Evolutionary conservation across 2,329 filamentous ascomycete genomes (phyloP), one percentile per base, ranked within the genome.

Genomic region (Sporothrix globosa): DNA sequence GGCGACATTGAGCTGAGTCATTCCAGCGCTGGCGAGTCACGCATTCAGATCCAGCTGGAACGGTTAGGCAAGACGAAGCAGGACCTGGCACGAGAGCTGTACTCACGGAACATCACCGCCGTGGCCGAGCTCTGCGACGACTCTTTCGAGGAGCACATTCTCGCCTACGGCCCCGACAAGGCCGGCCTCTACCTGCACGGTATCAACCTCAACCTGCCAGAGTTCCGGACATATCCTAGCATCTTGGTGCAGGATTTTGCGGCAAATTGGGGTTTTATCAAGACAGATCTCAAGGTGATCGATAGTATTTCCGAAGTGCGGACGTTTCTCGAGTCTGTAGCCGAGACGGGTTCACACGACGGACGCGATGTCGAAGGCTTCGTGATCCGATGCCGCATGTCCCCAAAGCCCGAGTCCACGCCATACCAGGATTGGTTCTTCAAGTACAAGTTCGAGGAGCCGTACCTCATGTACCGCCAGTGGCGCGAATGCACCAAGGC

Each of bases 381-480:
- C 76, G 96, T 99, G 70, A 91, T 99, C 75, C 90, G 96, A 70
- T 98, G 96, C 86, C 92, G 88, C 82, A 89, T 83, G 83, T 82
- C 85, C 19, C 77, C 80, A n/a, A 80, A 88, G 39, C 82, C 83
- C 0, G 81, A 80, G 0, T 78, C 79, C 17, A 79, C 79, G 1
- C 86, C 87, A 0, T 96, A 90, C 78, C 82, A 87, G n/a, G 94
- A 99, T 79, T 99, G 96, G 96, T 99, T 99, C 81, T 99, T 99
- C 89, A 99, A 99, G 81, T 99, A 94, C 87, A 99, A 99, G 82
- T 99, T 99, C 72, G 96, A 99, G 77, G 96, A 99, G 81, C 96
- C 96, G 0, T 99, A 99, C 78, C 83, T 99, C 72, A 96, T 99
- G 93, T 99, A 98, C 81, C 90, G 96, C 30, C 96, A 99, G 82